phyloP scores from a whole-genome alignment of 2,329 filamentous ascomycete genomes.

The Hymenoscyphus infarciens region DNA sequence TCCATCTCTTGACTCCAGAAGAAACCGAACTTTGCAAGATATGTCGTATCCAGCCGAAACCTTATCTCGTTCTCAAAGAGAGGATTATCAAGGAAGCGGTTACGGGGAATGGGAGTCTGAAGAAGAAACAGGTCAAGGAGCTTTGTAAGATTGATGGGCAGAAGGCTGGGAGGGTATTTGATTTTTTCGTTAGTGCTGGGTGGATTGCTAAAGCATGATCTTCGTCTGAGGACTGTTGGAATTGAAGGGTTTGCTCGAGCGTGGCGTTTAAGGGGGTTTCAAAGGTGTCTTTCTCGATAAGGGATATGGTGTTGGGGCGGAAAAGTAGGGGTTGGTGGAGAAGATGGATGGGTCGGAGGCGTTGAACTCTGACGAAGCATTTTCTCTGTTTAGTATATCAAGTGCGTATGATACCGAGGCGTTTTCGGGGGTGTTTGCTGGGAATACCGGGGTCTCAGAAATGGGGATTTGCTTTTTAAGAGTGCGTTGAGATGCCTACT shows the following conservation, averaged over 20 bases:
- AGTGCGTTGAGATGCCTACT: too few relatives aligned
- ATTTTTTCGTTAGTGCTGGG: constrained; percentile 89
- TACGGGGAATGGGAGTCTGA: constrained; percentile 80
- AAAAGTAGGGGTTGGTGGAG: too few relatives aligned
- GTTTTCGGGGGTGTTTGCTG: too few relatives aligned
- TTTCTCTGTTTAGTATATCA: too few relatives aligned
- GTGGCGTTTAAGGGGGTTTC: not conserved
- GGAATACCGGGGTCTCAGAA: too few relatives aligned
- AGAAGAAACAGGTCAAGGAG: constrained; percentile 90
- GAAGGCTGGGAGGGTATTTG: constrained; percentile 83
- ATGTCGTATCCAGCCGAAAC: constrained; percentile 84
- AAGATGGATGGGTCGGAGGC: too few relatives aligned
- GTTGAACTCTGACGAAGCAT: too few relatives aligned
- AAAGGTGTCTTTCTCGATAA: too few relatives aligned
- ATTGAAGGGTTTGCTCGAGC: not conserved
- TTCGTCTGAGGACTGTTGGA: not conserved
- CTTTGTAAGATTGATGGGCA: constrained; percentile 79
- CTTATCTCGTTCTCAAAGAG: constrained; percentile 93
- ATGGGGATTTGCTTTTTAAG: too few relatives aligned
- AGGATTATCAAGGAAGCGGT: constrained; percentile 86
- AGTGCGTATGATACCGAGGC: too few relatives aligned
- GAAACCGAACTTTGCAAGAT: constrained; percentile 84
- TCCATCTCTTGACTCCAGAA: constrained; percentile 80
- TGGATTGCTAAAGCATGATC: constrained; percentile 76
- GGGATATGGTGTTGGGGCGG: too few relatives aligned